Evolutionary conservation across 768 basidiomycete species (phyloP).

Genomic region (Krasilnikovozyma curviuscula): DNA sequence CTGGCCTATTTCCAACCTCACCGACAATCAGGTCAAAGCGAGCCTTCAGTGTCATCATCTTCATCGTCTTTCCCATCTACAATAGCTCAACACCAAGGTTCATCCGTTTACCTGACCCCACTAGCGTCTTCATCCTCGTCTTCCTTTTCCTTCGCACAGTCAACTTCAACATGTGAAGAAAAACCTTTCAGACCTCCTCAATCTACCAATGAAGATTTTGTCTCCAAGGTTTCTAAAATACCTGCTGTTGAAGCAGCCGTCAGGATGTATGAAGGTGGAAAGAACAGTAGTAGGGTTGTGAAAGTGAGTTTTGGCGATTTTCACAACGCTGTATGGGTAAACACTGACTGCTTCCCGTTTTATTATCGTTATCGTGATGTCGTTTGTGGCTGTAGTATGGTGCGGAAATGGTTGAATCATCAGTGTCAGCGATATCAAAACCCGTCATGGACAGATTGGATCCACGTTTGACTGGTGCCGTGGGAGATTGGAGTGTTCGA

Average conservation of each 20-base stretch:
- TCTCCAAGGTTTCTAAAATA: slow-evolving; percentile 44
- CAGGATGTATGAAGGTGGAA: slow-evolving; percentile 58
- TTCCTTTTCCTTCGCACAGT: too few species aligned
- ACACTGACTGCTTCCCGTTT: slow-evolving; percentile 12
- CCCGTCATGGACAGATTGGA: slow-evolving; percentile 56
- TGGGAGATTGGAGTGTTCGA: slow-evolving; percentile 75
- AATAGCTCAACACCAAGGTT: too few species aligned
- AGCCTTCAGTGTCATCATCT: too few species aligned
- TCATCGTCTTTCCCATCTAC: too few species aligned
- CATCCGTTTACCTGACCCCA: too few species aligned
- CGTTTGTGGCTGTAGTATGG: slow-evolving; percentile 41
- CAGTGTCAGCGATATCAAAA: slow-evolving; percentile 56
- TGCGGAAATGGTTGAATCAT: slow-evolving; percentile 68
- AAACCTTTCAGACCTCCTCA: too few species aligned
- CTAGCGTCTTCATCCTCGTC: too few species aligned
- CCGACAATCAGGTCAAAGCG: too few species aligned
- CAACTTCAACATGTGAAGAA: too few species aligned
- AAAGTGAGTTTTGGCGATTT: slow-evolving; percentile 38
- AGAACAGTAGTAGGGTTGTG: slow-evolving; percentile 63
- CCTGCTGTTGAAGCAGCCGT: slow-evolving; percentile 57
- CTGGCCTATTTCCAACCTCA: too few species aligned
- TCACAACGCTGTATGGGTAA: too few species aligned
- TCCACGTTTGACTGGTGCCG: slow-evolving; percentile 16
- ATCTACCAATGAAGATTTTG: slow-evolving; percentile 28
- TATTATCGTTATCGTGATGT: not conserved